phyloP scores from a whole-genome alignment of 495 filamentous ascomycete species.

The Sporormia fimetaria region DNA sequence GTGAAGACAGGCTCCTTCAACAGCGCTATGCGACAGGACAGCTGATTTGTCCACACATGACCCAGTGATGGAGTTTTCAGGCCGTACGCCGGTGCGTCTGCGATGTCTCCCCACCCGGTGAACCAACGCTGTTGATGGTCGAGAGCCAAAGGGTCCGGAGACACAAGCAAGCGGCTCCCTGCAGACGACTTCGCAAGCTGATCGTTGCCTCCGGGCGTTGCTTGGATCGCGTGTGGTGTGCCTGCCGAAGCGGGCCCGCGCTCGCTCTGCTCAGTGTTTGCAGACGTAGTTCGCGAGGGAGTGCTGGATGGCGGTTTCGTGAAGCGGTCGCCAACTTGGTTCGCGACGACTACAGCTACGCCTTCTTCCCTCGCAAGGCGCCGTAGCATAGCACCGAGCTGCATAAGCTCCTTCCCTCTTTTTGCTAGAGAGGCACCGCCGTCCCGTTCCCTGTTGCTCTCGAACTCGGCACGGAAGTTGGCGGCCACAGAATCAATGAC shows the following conservation, averaged over 20 bases:
- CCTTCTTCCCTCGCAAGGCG: conserved; percentile 58
- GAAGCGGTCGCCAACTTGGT: conserved; percentile 93
- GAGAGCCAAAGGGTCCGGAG: conserved; percentile 48
- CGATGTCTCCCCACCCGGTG: conserved; percentile 77
- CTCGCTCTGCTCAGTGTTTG: conserved; percentile 16
- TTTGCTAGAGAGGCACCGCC: conserved; percentile 41
- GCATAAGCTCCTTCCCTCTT: conserved; percentile 57
- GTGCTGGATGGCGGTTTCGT: conserved; percentile 5
- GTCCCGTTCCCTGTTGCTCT: conserved; percentile 33
- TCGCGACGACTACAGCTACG: conserved; percentile 80
- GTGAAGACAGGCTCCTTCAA: conserved; percentile 38
- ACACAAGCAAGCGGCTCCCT: conserved; percentile 33
- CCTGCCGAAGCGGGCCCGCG: not conserved
- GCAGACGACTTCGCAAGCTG: too few relatives aligned
- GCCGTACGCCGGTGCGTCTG: conserved; percentile 19
- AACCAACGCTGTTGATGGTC: conserved; percentile 89
- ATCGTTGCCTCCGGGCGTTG: conserved; percentile 20
- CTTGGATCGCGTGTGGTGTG: conserved; percentile 11
- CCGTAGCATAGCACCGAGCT: conserved; percentile 64
- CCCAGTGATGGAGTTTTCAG: conserved; percentile 81
- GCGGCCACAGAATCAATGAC: conserved; percentile 85
- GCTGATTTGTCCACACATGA: conserved; percentile 80
- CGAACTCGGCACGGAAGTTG: conserved; percentile 87
- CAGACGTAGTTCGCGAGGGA: conserved; percentile 12
- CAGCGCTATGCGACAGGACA: conserved; percentile 69